Evolutionary conservation across 2,329 filamentous ascomycete genomes (phyloP).

Genomic region (Fusarium poae): DNA sequence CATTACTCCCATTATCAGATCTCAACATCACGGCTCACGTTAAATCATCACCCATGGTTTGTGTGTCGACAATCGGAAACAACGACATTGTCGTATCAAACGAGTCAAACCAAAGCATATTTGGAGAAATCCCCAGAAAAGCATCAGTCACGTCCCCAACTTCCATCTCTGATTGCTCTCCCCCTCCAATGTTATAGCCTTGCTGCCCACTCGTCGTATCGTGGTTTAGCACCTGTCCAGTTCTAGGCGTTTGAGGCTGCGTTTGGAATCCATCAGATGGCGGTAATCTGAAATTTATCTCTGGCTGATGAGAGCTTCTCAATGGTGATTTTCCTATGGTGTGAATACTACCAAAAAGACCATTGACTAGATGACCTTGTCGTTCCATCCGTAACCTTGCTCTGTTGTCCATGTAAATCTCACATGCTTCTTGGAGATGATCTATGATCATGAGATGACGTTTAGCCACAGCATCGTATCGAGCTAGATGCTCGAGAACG

Average conservation of each 20-base stretch:
- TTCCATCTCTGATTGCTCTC: constrained; percentile 25
- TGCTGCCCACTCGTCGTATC: constrained; percentile 17
- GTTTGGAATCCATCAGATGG: background rate
- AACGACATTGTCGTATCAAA: constrained; percentile 47
- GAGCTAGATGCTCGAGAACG: constrained; percentile 45
- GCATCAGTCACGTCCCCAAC: constrained; percentile 33
- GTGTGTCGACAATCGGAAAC: constrained; percentile 46
- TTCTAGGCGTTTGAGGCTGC: constrained; percentile 8
- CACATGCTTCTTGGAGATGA: constrained; percentile 43
- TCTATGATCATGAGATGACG: constrained; percentile 45
- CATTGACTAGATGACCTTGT: constrained; percentile 43
- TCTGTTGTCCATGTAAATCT: constrained; percentile 42
- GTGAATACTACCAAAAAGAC: constrained; percentile 45
- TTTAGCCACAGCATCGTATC: constrained; percentile 40
- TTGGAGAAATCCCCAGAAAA: constrained; percentile 45
- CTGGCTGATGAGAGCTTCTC: background rate
- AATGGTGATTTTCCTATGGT: constrained; percentile 34
- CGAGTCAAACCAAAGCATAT: constrained; percentile 47
- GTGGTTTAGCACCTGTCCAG: background rate
- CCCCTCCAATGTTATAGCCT: background rate
- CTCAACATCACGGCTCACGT: background rate
- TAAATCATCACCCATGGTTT: constrained; percentile 30
- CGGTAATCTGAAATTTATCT: background rate
- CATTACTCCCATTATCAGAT: background rate
- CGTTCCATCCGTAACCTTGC: constrained; percentile 44